A percentile compares a stretch with the other conserved stretches of the same genome.
These are phyloP conservation scores for Cicer cuneatum DNA, from an alignment of 306 rosid genomes.

Conservation along the genomic window DNA sequence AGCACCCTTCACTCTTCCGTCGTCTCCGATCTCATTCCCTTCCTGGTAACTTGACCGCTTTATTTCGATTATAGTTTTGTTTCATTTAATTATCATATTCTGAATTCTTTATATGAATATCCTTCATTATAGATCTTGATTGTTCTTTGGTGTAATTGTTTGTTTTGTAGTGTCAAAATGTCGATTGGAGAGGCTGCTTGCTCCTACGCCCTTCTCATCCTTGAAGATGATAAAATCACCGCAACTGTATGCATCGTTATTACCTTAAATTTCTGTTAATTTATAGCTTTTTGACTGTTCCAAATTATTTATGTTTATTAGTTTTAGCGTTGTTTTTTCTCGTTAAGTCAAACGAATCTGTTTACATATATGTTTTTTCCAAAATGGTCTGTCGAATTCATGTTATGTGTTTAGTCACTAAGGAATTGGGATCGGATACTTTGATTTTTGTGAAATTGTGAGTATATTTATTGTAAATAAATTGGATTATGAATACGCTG, in stretches of 20 bases:
- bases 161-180: slow-evolving; percentile 50
- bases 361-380: background rate
- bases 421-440: background rate
- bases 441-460: background rate
- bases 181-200: slow-evolving; percentile 68
- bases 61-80: background rate
- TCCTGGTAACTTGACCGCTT: background rate
- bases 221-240: slow-evolving; percentile 61
- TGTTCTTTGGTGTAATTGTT: background rate
- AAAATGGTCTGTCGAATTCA: background rate
- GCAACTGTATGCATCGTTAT: slow-evolving; percentile 65
- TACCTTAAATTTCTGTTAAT: background rate
- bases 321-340: background rate
- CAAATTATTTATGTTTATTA: background rate
- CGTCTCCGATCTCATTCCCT: slow-evolving; percentile 13
- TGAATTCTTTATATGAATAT: background rate
- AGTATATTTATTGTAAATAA: background rate
- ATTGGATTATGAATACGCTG: background rate
- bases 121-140: background rate
- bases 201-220: slow-evolving; percentile 70
- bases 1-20: background rate
- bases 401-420: background rate
- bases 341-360: background rate
- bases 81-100: no score
- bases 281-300: background rate